phyloP scores from a whole-genome alignment of 192 early-diverging fungal genomes.

The Dimargaris verticillata region DNA sequence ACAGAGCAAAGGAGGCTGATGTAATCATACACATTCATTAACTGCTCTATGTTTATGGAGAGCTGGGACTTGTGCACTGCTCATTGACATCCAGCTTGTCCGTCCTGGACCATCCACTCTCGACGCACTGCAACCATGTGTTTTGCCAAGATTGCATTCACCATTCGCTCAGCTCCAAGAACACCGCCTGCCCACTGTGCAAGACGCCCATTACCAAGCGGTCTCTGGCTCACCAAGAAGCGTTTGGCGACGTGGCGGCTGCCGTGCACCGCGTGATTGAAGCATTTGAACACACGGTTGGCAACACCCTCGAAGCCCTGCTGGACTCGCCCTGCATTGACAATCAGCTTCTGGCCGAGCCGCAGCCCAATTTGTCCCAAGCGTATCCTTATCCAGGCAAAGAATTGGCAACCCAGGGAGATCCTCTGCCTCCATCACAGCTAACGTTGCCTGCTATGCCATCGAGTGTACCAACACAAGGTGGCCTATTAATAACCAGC shows the following conservation, averaged over 20 bases:
- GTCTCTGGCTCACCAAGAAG: not conserved
- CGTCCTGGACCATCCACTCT: not conserved
- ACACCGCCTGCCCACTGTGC: conserved; percentile 8
- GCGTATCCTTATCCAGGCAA: not conserved
- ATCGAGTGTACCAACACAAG: not conserved
- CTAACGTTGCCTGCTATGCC: not conserved
- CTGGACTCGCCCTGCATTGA: not conserved
- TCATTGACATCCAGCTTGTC: not conserved
- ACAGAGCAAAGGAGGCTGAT: too few relatives aligned
- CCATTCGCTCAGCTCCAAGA: not conserved
- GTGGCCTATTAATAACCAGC: not conserved
- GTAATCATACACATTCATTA: not conserved
- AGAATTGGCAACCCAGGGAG: not conserved
- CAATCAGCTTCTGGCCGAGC: not conserved
- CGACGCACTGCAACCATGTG: conserved; percentile 10
- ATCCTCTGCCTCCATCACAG: not conserved
- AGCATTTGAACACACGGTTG: not conserved
- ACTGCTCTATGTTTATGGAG: not conserved
- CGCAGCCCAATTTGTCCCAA: not conserved
- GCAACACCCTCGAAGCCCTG: not conserved
- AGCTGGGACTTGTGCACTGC: not conserved
- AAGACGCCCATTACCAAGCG: conserved; percentile 9
- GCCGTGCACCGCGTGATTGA: conserved; percentile 2
- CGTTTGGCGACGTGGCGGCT: not conserved
- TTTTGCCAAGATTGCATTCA: conserved; percentile 5